Evolutionary conservation across 768 basidiomycete species (phyloP).

Genomic region (Trametes villosa): DNA sequence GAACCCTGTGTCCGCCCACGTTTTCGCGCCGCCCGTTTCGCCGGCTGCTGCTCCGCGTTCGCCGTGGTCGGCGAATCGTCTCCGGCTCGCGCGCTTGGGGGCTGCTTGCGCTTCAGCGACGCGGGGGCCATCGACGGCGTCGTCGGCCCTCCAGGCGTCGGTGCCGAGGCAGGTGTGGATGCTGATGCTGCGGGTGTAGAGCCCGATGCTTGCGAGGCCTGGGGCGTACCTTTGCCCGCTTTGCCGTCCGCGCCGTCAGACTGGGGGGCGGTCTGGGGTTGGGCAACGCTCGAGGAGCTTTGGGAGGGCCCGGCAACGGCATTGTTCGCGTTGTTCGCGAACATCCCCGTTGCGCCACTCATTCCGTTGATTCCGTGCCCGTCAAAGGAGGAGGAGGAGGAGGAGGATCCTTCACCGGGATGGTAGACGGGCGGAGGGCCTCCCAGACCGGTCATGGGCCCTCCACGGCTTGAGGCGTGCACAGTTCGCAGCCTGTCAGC

Average conservation of each 20-base stretch:
- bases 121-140: conserved; percentile 35
- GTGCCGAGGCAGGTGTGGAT: conserved; percentile 35
- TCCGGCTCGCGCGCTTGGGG: conserved; percentile 26
- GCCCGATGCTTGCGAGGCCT: conserved; percentile 36
- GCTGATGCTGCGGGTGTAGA: conserved; percentile 31
- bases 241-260: conserved; percentile 57
- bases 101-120: conserved; percentile 41
- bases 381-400: conserved; percentile 8
- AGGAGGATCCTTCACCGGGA: conserved; percentile 2
- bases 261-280: conserved; percentile 50
- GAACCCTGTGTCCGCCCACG: conserved; percentile 53
- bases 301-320: conserved; percentile 33
- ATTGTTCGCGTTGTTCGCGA: conserved; percentile 19
- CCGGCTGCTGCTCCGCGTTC: conserved; percentile 48
- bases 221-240: conserved; percentile 62
- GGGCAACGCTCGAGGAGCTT: conserved; percentile 39
- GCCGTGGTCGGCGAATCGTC: conserved; percentile 56
- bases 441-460: conserved; percentile 1
- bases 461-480: conserved; percentile 20
- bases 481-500: conserved; percentile 45
- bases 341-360: conserved; percentile 6
- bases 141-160: conserved; percentile 28
- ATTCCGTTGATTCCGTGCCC: conserved; percentile 15
- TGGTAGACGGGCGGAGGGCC: conserved; percentile 10
- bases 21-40: conserved; percentile 60